A percentile compares a stretch with the other conserved stretches of the same genome.
phyloP scores from a whole-genome alignment of 345 rosid species.

The Excoecaria agallocha region DNA sequence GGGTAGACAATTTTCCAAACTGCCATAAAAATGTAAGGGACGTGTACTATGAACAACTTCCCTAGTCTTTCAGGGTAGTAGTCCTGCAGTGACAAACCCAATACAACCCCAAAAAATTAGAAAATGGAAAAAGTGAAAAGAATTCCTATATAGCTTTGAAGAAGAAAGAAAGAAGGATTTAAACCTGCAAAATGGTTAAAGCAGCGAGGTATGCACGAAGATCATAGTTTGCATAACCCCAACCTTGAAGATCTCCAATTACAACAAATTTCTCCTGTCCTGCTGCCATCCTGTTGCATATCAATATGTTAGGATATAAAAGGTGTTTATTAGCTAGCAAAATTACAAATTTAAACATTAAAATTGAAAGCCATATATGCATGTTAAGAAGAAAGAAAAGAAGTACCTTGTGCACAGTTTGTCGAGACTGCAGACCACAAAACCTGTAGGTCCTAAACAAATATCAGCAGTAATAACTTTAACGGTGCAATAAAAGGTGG shows the following conservation, averaged over 20 bases:
- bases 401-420: conserved; percentile 39
- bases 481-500: too few relatives aligned
- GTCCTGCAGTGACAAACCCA: conserved; percentile 33
- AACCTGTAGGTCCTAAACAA: conserved; percentile 28
- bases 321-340: too few relatives aligned
- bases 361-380: too few relatives aligned
- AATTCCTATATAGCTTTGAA: background rate
- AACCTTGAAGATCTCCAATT: conserved; percentile 48
- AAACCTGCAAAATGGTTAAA: conserved; percentile 43
- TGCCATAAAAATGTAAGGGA: conserved; percentile 35
- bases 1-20: conserved; percentile 42
- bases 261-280: conserved; percentile 43
- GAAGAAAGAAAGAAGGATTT: background rate
- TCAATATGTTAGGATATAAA: too few relatives aligned
- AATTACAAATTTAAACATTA: too few relatives aligned
- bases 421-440: conserved; percentile 30
- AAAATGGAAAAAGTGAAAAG: too few relatives aligned
- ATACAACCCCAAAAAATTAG: background rate
- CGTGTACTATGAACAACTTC: conserved; percentile 37
- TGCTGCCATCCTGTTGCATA: conserved; percentile 31
- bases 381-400: background rate
- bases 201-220: conserved; percentile 38
- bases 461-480: too few relatives aligned
- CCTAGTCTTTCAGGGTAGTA: conserved; percentile 51
- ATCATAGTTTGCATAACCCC: conserved; percentile 55